phyloP scores from a whole-genome alignment of 495 filamentous ascomycete species.

The Achaetomiella virescens region DNA sequence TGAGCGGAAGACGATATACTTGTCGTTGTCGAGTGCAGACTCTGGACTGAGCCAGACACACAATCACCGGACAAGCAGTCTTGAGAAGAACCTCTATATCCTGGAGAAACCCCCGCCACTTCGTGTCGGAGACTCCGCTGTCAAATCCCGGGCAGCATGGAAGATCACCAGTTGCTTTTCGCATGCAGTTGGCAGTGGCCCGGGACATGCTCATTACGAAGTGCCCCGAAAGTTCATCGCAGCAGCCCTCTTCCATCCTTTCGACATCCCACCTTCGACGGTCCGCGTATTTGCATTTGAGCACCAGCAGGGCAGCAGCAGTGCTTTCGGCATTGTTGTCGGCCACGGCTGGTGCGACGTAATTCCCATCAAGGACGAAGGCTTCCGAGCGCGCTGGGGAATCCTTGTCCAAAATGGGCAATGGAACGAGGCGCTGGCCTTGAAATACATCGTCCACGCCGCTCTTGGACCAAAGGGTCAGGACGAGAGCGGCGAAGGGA shows the following conservation, averaged over 20 bases:
- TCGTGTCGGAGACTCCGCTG: neutral
- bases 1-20: slow-evolving; percentile 17
- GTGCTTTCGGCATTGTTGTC: slow-evolving; percentile 17
- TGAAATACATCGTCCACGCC: slow-evolving; percentile 11
- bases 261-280: slow-evolving; percentile 16
- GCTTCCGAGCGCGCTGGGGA: slow-evolving; percentile 12
- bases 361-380: slow-evolving; percentile 5
- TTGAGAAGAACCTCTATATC: slow-evolving; percentile 20
- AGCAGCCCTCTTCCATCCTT: slow-evolving; percentile 16
- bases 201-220: slow-evolving; percentile 17
- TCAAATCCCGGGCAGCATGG: neutral
- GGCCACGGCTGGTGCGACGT: slow-evolving; percentile 21
- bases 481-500: neutral
- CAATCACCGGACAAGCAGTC: slow-evolving; percentile 17
- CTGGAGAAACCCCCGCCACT: slow-evolving; percentile 12
- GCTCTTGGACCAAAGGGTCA: neutral
- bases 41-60: neutral
- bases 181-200: slow-evolving; percentile 18
- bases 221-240: slow-evolving; percentile 14
- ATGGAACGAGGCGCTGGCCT: slow-evolving; percentile 13
- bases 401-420: slow-evolving; percentile 14
- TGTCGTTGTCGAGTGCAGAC: slow-evolving; percentile 12
- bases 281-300: slow-evolving; percentile 20
- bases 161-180: slow-evolving; percentile 22
- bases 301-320: neutral